Base-by-base conservation (phyloP, 805 yeast species). In the Metschnikowia cerradonensis region DNA sequence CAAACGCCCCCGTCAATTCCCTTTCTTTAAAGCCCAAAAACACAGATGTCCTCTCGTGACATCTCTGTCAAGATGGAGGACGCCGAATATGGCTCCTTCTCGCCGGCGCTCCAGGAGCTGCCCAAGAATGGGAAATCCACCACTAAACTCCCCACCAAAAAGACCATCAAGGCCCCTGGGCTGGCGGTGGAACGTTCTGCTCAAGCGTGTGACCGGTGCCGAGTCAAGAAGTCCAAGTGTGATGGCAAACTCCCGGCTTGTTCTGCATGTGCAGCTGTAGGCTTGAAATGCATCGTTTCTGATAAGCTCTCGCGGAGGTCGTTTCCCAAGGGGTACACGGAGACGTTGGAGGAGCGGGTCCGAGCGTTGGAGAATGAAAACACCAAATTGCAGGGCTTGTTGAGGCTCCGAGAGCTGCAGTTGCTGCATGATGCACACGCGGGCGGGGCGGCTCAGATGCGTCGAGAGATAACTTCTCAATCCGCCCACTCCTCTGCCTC, bases 271-370 rank as follows among this genome's bases (percentile, higher is more conserved):
- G 83, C 82, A 11, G 77, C 83, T 6, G 94, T 88, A 3, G 97
- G 96, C 3, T 78, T 90, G 51, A 92, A 88, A 55, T 90, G 97
- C 67, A 85, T 85, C 50, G 86, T 89, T n/a, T 83, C 91, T 15
- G 96, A 90, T 63, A 85, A 86, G 58, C 73, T 90, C n/a, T 80
- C 91, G 0, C 77, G 97, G 51, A 75, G 91, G 55, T 92, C 96
- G 0, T 90, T 85, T 61, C 97, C 97, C 0, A 77, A 95, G 63
- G 97, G 97, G 0, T 90, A 90, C 61, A 90, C 97, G 0, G 97
- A 90, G 67, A 84, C 90, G 2, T 67, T 90, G 48, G 97, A 90
- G 64, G 95, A 89, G 61, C 73, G 96, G 46, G 84, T 90, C n/a
- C 74, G 96, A 45, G 94, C 86, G 62, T 73, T 91, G 20, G 96